A percentile compares a stretch with the other conserved stretches of the same genome.
phyloP scores from a whole-genome alignment of 306 rosid species.

The Amphicarpaea edgeworthii region DNA sequence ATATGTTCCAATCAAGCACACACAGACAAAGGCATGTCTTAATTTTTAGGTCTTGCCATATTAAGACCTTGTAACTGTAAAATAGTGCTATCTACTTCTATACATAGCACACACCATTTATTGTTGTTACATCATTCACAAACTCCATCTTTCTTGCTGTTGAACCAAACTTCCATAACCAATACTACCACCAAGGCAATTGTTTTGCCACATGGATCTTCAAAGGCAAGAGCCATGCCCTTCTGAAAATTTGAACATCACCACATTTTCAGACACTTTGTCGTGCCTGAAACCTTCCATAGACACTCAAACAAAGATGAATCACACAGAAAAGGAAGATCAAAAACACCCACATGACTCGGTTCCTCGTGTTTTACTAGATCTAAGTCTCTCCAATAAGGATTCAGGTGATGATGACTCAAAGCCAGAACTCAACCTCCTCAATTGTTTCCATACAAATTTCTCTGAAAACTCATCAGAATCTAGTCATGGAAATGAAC shows the following conservation, averaged over 20 bases:
- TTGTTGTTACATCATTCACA: constrained; percentile 48
- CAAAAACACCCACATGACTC: constrained; percentile 39
- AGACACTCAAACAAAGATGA: constrained; percentile 41
- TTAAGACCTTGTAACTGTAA: constrained; percentile 86
- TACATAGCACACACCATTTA: constrained; percentile 57
- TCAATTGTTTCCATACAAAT: constrained; percentile 62
- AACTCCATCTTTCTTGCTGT: constrained; percentile 51
- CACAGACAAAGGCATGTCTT: constrained; percentile 50
- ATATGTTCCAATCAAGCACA: constrained; percentile 57
- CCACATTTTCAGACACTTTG: constrained; percentile 45
- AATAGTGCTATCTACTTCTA: constrained; percentile 63
- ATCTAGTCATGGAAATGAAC: constrained; percentile 50
- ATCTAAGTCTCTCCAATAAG: constrained; percentile 73
- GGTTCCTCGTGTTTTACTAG: constrained; percentile 51
- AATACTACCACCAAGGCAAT: constrained; percentile 16
- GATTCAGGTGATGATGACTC: constrained; percentile 55
- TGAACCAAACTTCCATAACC: constrained; percentile 46
- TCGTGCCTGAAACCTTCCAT: constrained; percentile 44
- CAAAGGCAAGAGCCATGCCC: constrained; percentile 49
- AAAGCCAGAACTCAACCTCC: constrained; percentile 80
- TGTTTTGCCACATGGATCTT: constrained; percentile 51
- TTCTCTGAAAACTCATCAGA: constrained; percentile 54
- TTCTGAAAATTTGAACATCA: constrained; percentile 55
- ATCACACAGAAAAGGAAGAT: constrained; percentile 35
- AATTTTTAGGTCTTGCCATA: constrained; percentile 66